Conservation (phyloP, 371 early-diverging fungal genomes). For the Coemansia sp. region DNA sequence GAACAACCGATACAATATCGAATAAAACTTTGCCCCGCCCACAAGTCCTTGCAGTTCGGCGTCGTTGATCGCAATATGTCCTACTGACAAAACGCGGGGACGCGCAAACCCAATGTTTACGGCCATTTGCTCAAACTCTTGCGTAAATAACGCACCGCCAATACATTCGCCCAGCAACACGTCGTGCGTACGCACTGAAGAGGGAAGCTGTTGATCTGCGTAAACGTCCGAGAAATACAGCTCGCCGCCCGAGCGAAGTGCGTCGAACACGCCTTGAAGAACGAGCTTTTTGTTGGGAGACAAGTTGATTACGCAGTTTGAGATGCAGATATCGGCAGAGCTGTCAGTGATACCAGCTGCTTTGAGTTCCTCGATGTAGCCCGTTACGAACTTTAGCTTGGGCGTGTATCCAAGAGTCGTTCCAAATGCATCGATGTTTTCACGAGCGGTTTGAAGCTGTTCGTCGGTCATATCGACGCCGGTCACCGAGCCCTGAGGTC, state of each 20-base stretch:
- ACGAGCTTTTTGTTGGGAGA: conserved; percentile 51
- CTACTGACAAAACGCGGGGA: conserved; percentile 25
- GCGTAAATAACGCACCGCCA: conserved; percentile 38
- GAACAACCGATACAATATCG: conserved; percentile 52
- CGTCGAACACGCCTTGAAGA: conserved; percentile 32
- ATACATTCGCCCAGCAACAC: conserved; percentile 48
- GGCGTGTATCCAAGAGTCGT: conserved; percentile 39
- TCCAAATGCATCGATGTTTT: conserved; percentile 8
- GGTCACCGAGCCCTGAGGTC: conserved; percentile 48
- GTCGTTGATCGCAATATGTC: conserved; percentile 35
- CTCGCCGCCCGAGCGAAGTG: conserved; percentile 45
- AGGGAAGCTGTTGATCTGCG: conserved; percentile 37
- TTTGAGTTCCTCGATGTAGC: conserved; percentile 40
- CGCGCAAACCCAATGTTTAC: conserved; percentile 39
- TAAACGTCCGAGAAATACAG: conserved; percentile 52
- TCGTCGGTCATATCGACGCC: conserved; percentile 57
- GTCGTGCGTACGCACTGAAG: conserved; percentile 31
- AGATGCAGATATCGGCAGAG: conserved; percentile 25
- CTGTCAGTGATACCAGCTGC: background rate
- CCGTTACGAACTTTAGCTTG: conserved; percentile 41
- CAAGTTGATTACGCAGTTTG: conserved; percentile 55
- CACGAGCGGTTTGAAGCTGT: conserved; percentile 46
- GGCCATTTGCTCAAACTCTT: conserved; percentile 43
- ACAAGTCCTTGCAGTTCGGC: conserved; percentile 39
- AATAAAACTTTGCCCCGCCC: conserved; percentile 37